Evolutionary conservation across 1,284 basidiomycete species (phyloP).

Genomic region (Austropuccinia psidii): DNA sequence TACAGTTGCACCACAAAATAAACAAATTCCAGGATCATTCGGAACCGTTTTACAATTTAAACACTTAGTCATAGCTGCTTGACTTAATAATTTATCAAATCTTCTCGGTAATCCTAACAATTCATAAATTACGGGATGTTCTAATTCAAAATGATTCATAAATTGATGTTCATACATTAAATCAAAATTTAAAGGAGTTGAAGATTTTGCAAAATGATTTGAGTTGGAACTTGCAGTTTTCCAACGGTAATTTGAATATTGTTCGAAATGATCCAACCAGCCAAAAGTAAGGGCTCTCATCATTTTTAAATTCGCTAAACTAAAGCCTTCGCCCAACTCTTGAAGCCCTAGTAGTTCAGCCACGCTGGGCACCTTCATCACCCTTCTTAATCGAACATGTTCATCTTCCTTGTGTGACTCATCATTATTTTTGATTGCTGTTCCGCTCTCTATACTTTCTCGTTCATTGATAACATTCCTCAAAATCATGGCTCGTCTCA

Average conservation of each 20-base stretch:
- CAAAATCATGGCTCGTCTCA: slow-evolving; percentile 80
- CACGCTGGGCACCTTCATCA: slow-evolving; percentile 23
- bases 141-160: slow-evolving; percentile 56
- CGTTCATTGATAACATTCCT: slow-evolving; percentile 50
- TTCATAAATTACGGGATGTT: slow-evolving; percentile 78
- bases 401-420: not conserved
- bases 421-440: not conserved
- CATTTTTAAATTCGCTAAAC: not conserved
- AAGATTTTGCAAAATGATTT: slow-evolving; percentile 29
- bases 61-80: slow-evolving; percentile 63
- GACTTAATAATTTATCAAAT: slow-evolving; percentile 73
- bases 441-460: too few relatives aligned
- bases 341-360: not conserved
- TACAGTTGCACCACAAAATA: slow-evolving; percentile 78
- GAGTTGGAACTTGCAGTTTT: too few relatives aligned
- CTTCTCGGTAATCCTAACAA: slow-evolving; percentile 71
- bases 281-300: not conserved
- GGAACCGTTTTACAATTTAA: slow-evolving; percentile 70
- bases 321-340: not conserved
- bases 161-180: slow-evolving; percentile 46
- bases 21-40: slow-evolving; percentile 77
- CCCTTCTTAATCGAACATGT: slow-evolving; percentile 4
- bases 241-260: not conserved
- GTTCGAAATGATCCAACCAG: not conserved
- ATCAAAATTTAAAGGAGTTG: slow-evolving; percentile 45